Percentiles rank a stretch among this genome's conserved stretches.
Conservation (phyloP, 2,329 filamentous ascomycete genomes). For the Huntiella moniliformis region DNA sequence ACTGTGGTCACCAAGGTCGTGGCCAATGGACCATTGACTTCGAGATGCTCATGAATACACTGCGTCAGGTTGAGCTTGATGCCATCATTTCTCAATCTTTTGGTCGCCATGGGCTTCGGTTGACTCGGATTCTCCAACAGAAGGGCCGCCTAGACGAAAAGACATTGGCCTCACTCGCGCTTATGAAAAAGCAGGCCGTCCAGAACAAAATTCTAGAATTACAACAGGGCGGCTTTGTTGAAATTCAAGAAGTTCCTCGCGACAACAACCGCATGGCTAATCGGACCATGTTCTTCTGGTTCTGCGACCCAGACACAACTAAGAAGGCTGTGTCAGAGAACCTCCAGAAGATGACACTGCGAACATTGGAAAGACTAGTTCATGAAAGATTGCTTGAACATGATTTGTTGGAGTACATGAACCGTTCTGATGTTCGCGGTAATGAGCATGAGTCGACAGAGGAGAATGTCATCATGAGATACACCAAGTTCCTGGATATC, state of each 20-base stretch:
- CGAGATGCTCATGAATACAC: slow-evolving; percentile 44
- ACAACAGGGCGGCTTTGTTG: slow-evolving; percentile 69
- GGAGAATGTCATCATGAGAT: slow-evolving; percentile 47
- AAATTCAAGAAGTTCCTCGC: slow-evolving; percentile 85
- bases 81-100: slow-evolving; percentile 61
- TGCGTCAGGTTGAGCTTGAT: slow-evolving; percentile 66
- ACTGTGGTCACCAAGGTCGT: slow-evolving; percentile 41
- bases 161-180: slow-evolving; percentile 56
- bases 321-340: slow-evolving; percentile 55
- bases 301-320: slow-evolving; percentile 61
- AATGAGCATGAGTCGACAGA: slow-evolving; percentile 60
- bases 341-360: slow-evolving; percentile 76
- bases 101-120: slow-evolving; percentile 55
- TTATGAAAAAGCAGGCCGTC: slow-evolving; percentile 73
- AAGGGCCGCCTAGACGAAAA: slow-evolving; percentile 95
- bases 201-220: slow-evolving; percentile 70
- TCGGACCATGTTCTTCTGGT: slow-evolving; percentile 81
- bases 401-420: slow-evolving; percentile 60
- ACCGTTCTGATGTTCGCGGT: slow-evolving; percentile 70
- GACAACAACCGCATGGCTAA: slow-evolving; percentile 67
- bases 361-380: slow-evolving; percentile 61
- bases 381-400: slow-evolving; percentile 55
- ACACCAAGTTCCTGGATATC: slow-evolving; percentile 39
- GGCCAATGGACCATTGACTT: slow-evolving; percentile 78
- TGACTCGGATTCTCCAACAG: slow-evolving; percentile 68